Evolutionary conservation across 176 grass and related monocot species (phyloP).

Genomic region (Avena insularis): DNA sequence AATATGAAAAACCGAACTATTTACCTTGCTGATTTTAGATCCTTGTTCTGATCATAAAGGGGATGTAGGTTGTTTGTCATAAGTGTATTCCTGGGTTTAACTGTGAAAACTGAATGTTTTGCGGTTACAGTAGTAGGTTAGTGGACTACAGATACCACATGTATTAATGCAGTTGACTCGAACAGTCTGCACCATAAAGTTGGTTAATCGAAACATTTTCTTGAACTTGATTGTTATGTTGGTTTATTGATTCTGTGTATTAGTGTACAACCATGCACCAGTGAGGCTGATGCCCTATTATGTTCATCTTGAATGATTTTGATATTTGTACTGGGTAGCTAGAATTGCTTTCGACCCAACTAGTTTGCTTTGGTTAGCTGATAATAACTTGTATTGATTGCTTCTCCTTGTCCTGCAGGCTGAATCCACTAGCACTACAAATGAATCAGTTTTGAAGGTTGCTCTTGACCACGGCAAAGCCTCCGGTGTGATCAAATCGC

Average conservation of each 20-base stretch:
- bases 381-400: neutral
- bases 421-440: conserved; percentile 76
- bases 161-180: neutral
- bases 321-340: neutral
- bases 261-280: neutral
- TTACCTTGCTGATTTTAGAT: conserved; percentile 13
- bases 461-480: conserved; percentile 95
- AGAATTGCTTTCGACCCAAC: neutral
- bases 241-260: neutral
- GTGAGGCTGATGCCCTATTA: neutral
- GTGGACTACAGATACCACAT: neutral
- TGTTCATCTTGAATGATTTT: neutral
- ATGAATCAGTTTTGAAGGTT: conserved; percentile 97
- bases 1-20: neutral
- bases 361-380: neutral
- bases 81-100: neutral
- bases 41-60: neutral
- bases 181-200: neutral
- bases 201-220: neutral
- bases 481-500: conserved; percentile 90
- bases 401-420: conserved; percentile 53
- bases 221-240: neutral
- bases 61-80: neutral
- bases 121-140: neutral
- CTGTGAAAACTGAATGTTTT: neutral